These are phyloP conservation scores for Eryngium alpinum DNA, from an alignment of 140 eudicot species.

Conservation along the genomic window DNA sequence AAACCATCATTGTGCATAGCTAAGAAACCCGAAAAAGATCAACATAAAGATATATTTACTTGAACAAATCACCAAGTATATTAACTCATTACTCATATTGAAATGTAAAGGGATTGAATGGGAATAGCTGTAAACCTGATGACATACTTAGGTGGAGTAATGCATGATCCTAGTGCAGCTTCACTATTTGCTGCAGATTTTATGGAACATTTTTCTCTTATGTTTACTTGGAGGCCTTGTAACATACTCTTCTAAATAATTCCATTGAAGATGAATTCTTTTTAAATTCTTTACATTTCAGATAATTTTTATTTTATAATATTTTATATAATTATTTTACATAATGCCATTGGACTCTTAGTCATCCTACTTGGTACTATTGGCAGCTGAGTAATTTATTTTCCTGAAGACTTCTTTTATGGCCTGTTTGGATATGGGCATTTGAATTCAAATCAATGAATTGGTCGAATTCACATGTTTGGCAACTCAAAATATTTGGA, in stretches of 20 bases:
- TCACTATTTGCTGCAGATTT: conserved; percentile 81
- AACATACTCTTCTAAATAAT: conserved; percentile 81
- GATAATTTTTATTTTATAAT: too few relatives aligned
- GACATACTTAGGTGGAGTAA: conserved; percentile 75
- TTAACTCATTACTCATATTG: not conserved
- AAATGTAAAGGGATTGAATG: conserved; percentile 69
- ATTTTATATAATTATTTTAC: too few relatives aligned
- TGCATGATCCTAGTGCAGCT: conserved; percentile 83
- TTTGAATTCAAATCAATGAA: too few relatives aligned
- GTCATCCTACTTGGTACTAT: too few relatives aligned
- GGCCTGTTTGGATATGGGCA: too few relatives aligned
- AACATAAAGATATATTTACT: not conserved
- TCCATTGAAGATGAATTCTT: too few relatives aligned
- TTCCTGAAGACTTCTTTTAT: too few relatives aligned
- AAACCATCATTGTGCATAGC: not conserved
- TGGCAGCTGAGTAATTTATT: too few relatives aligned
- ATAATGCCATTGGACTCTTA: too few relatives aligned
- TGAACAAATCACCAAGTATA: not conserved
- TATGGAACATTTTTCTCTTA: conserved; percentile 75
- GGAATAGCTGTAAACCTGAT: conserved; percentile 94
- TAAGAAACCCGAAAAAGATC: not conserved
- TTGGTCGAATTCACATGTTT: too few relatives aligned
- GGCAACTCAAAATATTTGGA: too few relatives aligned
- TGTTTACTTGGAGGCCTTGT: conserved; percentile 86
- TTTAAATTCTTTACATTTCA: too few relatives aligned